phyloP scores from a whole-genome alignment of 2,329 filamentous ascomycete genomes.

The Fusarium zealandicum region DNA sequence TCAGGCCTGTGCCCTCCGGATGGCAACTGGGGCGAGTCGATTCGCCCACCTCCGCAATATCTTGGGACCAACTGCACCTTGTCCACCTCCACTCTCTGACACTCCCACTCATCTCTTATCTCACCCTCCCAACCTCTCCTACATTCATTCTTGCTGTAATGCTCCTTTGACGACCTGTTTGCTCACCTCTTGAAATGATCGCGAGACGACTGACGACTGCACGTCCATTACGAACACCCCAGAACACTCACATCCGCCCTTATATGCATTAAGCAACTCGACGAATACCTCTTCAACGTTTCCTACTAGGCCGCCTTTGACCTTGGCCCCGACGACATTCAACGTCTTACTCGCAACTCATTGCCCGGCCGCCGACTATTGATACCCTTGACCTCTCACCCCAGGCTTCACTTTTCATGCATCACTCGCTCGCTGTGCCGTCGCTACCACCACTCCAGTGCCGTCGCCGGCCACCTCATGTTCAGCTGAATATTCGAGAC shows the following conservation, averaged over 20 bases:
- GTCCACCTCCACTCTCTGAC: constrained; percentile 35
- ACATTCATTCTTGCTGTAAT: constrained; percentile 21
- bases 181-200: constrained; percentile 12
- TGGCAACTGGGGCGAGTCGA: constrained; percentile 34
- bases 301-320: constrained; percentile 6
- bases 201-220: constrained; percentile 2
- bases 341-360: not conserved
- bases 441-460: constrained; percentile 26
- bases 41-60: constrained; percentile 43
- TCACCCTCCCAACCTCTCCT: constrained; percentile 24
- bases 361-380: constrained; percentile 7
- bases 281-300: constrained; percentile 9
- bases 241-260: not conserved
- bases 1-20: constrained; percentile 35
- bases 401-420: constrained; percentile 35
- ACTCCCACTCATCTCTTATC: constrained; percentile 32
- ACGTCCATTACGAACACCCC: not conserved
- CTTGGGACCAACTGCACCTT: constrained; percentile 42
- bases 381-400: constrained; percentile 12
- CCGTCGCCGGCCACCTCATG: constrained; percentile 36
- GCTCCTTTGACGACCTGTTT: not conserved
- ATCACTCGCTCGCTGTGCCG: constrained; percentile 30
- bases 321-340: constrained; percentile 4
- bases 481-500: constrained; percentile 28
- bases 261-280: not conserved